Conservation (phyloP, 768 basidiomycete species). For the Hygrocybe punicea region DNA sequence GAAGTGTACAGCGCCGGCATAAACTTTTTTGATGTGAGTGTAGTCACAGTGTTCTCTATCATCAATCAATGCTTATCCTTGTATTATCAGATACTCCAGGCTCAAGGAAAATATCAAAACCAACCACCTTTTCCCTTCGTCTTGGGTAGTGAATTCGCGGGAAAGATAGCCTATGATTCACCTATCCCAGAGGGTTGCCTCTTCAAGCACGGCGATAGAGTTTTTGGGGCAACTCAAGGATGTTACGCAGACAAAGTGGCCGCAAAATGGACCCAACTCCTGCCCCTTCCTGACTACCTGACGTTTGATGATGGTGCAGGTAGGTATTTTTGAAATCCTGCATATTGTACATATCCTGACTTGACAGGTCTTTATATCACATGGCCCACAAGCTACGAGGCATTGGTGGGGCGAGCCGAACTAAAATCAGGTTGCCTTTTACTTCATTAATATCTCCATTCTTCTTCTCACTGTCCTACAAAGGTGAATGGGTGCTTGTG, state of each 20-base stretch:
- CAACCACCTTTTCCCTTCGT: conserved; percentile 84
- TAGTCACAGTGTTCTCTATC: background rate
- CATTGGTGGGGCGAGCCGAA: conserved; percentile 78
- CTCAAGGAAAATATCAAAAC: conserved; percentile 84
- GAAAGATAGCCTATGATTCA: conserved; percentile 62
- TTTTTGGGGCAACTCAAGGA: conserved; percentile 82
- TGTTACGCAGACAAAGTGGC: conserved; percentile 75
- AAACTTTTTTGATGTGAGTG: conserved; percentile 70
- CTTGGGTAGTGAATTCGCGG: conserved; percentile 84
- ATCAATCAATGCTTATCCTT: conserved; percentile 15
- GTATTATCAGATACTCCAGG: conserved; percentile 82
- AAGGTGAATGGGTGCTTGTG: conserved; percentile 91
- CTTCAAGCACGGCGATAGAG: conserved; percentile 78
- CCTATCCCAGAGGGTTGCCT: conserved; percentile 77
- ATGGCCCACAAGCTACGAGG: conserved; percentile 93
- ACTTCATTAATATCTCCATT: background rate
- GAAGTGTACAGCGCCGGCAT: conserved; percentile 73
- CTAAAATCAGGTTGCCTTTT: conserved; percentile 60
- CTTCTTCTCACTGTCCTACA: background rate
- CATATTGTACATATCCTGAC: too few species aligned
- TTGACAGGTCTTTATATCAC: conserved; percentile 83
- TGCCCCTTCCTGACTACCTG: conserved; percentile 71
- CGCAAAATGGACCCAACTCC: conserved; percentile 46
- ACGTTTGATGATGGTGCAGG: conserved; percentile 85
- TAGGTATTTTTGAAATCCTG: conserved; percentile 26